Evolutionary conservation across 176 grass and related monocot species (phyloP), one percentile per base, ranked within the genome.

Genomic region (Oryza longistaminata): DNA sequence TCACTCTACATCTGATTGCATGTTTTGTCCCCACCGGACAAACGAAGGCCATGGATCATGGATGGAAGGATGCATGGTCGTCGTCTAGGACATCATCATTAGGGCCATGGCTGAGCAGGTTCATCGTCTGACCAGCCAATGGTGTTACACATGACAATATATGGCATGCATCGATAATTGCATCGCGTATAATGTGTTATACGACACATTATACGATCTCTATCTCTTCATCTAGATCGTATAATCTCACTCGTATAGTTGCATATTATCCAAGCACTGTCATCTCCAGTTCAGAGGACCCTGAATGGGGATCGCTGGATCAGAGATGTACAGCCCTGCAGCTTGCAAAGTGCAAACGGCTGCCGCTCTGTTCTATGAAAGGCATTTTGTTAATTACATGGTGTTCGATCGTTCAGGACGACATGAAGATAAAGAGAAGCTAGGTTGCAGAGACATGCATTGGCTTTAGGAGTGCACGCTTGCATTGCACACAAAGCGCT

Each of bases 401-500:
- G 12, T 27, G 14, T 43, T 58, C 53, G 53, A 58, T 49, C 44
- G 70, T 27, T 73, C 70, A 26, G 3, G 70, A 48, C 42, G 12
- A 24, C 22, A 48, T 16, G 22, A 9, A 19, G 2, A 43, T 43
- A 43, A 15, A 72, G 44, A 26, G 70, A 48, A 46, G n/a, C n/a
- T n/a, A n/a, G 70, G 40, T 8, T 48, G n/a, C n/a, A 48, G 42
- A 73, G 5, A 49, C 7, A 74, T 9, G 11, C 5, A 49, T 29
- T 29, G 44, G 43, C 71, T 49, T 29, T 25, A 15, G 43, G 16
- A 6, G 48, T 31, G 48, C 46, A 34, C 73, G 73, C 73, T 75
- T 75, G 73, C 73, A 49, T 53, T 53, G 48, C 73, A 58, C 73
- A 75, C n/a, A 53, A 75, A 53, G 46, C 33, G 70, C 42, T 46